A percentile compares a stretch with the other conserved stretches of the same genome.
Evolutionary conservation across 306 rosid genomes (phyloP).

Genomic region (Vicia sativa): DNA sequence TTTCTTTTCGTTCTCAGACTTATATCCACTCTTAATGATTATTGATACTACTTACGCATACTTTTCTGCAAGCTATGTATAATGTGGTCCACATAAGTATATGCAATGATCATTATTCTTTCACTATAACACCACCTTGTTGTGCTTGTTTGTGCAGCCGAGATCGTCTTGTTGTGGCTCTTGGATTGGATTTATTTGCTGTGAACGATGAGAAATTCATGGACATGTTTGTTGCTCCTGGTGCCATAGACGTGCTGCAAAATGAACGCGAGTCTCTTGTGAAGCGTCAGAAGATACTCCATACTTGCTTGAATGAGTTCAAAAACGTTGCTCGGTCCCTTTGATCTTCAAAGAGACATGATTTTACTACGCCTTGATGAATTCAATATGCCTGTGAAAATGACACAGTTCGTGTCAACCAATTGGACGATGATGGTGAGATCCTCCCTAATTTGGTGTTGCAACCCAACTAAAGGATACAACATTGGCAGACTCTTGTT

Average conservation of each 20-base stretch:
- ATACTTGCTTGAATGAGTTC: constrained; percentile 86
- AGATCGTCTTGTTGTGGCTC: constrained; percentile 76
- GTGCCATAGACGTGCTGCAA: constrained; percentile 73
- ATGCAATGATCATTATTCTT: constrained; percentile 16
- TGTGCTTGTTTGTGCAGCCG: constrained; percentile 60
- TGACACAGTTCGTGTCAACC: constrained; percentile 17
- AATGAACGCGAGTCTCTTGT: constrained; percentile 69
- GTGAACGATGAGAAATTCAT: constrained; percentile 88
- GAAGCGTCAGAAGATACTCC: constrained; percentile 85
- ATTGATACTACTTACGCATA: not conserved
- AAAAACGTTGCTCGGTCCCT: constrained; percentile 72
- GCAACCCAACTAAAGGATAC: not conserved
- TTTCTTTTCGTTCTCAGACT: not conserved
- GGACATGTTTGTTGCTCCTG: constrained; percentile 97
- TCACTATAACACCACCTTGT: not conserved
- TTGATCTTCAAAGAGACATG: constrained; percentile 44
- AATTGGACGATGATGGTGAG: constrained; percentile 25
- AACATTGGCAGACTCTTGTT: constrained; percentile 14
- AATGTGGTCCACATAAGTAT: too few relatives aligned
- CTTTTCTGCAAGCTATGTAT: constrained; percentile 12
- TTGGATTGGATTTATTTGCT: constrained; percentile 86
- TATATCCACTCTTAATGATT: not conserved
- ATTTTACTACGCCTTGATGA: constrained; percentile 16
- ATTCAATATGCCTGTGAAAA: constrained; percentile 3
- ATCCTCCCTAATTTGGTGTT: not conserved